Evolutionary conservation across 2,329 filamentous ascomycete species (phyloP).

Genomic region (Fusarium sp.): DNA sequence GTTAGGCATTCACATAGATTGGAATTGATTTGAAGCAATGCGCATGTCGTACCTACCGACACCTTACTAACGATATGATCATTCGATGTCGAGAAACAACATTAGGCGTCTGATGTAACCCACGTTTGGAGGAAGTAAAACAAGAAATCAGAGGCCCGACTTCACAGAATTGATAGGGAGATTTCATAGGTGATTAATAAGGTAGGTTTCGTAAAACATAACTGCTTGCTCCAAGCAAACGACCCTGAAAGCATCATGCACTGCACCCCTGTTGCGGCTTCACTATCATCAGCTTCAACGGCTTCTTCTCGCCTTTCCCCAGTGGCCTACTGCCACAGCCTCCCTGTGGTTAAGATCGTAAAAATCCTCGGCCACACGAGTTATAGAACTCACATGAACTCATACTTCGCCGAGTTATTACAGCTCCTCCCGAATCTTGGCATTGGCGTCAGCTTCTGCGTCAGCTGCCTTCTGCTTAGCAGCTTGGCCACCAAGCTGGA

Average conservation of each 20-base stretch:
- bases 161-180: not conserved
- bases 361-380: not conserved
- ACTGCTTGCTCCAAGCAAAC: constrained; percentile 39
- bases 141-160: not conserved
- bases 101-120: too few relatives aligned
- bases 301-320: constrained; percentile 5
- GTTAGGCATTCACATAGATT: not conserved
- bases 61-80: too few relatives aligned
- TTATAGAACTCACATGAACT: not conserved
- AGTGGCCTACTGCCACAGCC: not conserved
- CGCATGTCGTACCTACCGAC: too few relatives aligned
- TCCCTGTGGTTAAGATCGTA: not conserved
- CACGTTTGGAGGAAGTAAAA: too few relatives aligned
- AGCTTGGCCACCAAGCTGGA: constrained; percentile 62
- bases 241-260: constrained; percentile 2
- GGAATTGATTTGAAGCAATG: too few relatives aligned
- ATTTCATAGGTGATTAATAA: constrained; percentile 7
- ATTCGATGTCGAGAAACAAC: too few relatives aligned
- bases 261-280: not conserved
- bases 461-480: constrained; percentile 63
- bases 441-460: constrained; percentile 49
- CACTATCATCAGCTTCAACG: not conserved
- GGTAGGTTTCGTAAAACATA: constrained; percentile 34
- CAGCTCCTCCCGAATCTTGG: constrained; percentile 63
- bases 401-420: constrained; percentile 48